Base-by-base conservation (phyloP, 139 green algal species). In the Limnomonas spitsbergensis region DNA sequence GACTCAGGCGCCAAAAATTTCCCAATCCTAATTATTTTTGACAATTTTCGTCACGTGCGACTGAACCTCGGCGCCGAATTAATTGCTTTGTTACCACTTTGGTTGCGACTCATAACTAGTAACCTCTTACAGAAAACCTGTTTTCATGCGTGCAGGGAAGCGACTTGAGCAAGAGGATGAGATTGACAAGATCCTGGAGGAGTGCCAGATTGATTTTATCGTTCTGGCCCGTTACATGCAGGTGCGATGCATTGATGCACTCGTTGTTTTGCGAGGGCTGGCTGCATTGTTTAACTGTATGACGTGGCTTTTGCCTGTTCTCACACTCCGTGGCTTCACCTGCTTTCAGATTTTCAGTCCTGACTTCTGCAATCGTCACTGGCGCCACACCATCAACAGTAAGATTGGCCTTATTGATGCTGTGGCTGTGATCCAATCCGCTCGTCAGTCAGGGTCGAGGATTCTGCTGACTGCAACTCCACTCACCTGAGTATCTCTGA, bases 331-430 rank as follows among this genome's bases (percentile, higher is more conserved):
- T n/a, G n/a, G n/a, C n/a, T 6, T 54, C 42, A 9, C 42, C 53
- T 53, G 53, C 34, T 24, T 32, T 88, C 90, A 96, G 81, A 90
- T 96, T 34, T 91, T 96, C 68, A 82, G 69, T 3, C 26, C 78
- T 24, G 87, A 88, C 3, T 94, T 94, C 47, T 93, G 88, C 80
- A 40, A 75, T 29, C 42, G 69, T 31, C 84, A 94, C 78, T 89
- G 83, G 81, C 32, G 52, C 2, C 88, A 90, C 81, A 93, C 86
- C 76, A 94, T 96, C 81, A 96, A 96, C 89, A 94, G 47, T 61
- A 20, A 20, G 47, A 14, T 61, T 61, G 20, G 47, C 20, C 20
- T 61, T 61, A 20, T 61, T 61, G 14, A 61, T 61, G 47, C 14
- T 61, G 47, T 29, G 47, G 47, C 14, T n/a, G n/a, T n/a, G n/a